These are phyloP conservation scores for Erodium texanum DNA, from an alignment of 441 rosid species.

Conservation along the genomic window DNA sequence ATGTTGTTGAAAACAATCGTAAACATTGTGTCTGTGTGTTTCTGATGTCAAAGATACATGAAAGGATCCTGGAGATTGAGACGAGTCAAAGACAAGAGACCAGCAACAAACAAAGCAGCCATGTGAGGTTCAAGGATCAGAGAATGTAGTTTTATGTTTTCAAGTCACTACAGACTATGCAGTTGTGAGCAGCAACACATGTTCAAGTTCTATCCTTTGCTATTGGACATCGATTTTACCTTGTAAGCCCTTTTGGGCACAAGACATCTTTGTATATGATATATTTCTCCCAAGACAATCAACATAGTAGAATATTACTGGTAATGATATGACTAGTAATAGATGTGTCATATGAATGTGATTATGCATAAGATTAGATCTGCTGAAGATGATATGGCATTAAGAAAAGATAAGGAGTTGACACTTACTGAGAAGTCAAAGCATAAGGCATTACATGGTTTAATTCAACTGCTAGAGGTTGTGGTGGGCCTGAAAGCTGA, in stretches of 20 bases:
- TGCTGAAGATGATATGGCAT: slow-evolving; percentile 7
- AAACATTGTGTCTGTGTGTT: neutral
- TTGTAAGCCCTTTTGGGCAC: neutral
- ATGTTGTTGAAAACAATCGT: no score
- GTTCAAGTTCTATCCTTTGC: no score
- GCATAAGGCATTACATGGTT: neutral
- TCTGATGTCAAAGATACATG: neutral
- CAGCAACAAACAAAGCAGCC: neutral
- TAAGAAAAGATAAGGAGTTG: slow-evolving; percentile 1
- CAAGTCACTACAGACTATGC: neutral
- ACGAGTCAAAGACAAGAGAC: neutral
- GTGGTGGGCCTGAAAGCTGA: slow-evolving; percentile 13
- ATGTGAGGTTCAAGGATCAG: neutral
- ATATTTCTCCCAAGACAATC: no score
- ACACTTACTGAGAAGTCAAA: slow-evolving; percentile 6
- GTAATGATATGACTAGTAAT: neutral
- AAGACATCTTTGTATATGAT: neutral
- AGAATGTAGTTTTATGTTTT: neutral
- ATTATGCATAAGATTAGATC: no score
- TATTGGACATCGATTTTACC: neutral
- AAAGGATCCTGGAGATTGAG: neutral
- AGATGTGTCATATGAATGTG: no score
- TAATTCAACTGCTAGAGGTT: slow-evolving; percentile 11
- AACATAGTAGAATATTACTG: neutral
- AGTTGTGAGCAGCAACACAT: neutral